phyloP scores from a whole-genome alignment of 202 grass and related monocot species.

The Zizania palustris region DNA sequence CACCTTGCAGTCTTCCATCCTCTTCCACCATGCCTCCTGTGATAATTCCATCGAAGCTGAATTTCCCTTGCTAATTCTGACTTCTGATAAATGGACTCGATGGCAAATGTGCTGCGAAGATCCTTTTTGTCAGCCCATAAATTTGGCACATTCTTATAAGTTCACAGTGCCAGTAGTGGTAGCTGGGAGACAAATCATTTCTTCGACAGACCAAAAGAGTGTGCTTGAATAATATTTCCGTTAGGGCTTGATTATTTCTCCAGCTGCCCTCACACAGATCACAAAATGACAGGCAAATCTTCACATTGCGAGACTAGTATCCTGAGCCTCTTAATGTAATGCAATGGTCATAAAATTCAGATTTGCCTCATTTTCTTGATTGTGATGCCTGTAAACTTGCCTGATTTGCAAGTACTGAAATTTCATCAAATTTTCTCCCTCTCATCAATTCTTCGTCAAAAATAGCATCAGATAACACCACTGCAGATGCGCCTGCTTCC shows the following conservation, averaged over 20 bases:
- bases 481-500: constrained; percentile 68
- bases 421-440: constrained; percentile 53
- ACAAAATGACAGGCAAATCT: not conserved
- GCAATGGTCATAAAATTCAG: constrained; percentile 1
- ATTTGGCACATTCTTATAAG: not conserved
- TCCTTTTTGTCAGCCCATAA: not conserved
- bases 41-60: not conserved
- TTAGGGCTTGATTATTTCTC: not conserved
- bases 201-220: not conserved
- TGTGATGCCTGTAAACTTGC: constrained; percentile 49
- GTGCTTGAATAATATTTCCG: not conserved
- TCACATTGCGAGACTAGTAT: not conserved
- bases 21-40: too few species aligned
- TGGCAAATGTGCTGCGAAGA: too few species aligned
- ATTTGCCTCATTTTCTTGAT: constrained; percentile 39
- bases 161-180: not conserved
- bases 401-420: constrained; percentile 57
- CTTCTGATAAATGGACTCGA: not conserved
- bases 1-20: too few species aligned
- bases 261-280: not conserved
- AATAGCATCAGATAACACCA: constrained; percentile 87
- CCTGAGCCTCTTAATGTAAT: constrained; percentile 5
- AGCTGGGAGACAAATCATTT: not conserved
- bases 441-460: constrained; percentile 75
- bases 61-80: not conserved